These are phyloP conservation scores for Dryas alaskensis DNA, from an alignment of 306 rosid genomes.

Conservation along the genomic window DNA sequence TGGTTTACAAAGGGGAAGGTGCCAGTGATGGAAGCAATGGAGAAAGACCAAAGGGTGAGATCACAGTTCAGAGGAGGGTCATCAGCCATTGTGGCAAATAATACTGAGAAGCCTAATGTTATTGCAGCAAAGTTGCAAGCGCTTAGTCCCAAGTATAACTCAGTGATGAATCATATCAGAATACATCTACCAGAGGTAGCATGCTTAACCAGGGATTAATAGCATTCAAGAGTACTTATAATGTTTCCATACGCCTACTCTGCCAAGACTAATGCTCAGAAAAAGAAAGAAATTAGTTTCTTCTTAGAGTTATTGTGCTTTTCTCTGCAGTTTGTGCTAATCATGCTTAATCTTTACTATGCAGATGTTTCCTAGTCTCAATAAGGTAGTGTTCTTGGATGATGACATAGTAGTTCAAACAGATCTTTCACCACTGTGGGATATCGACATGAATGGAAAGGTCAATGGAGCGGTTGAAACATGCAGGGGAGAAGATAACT, in stretches of 20 bases:
- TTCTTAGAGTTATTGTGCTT: background rate
- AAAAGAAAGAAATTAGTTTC: background rate
- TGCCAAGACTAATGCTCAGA: background rate
- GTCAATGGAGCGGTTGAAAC: constrained; percentile 99
- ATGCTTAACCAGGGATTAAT: background rate
- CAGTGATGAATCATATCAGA: constrained; percentile 93
- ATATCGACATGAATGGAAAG: constrained; percentile 85
- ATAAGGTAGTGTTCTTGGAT: constrained; percentile 91
- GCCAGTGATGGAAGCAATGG: constrained; percentile 98
- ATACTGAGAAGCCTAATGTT: constrained; percentile 73
- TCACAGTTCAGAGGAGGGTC: constrained; percentile 93
- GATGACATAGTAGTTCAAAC: constrained; percentile 95
- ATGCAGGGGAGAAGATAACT: constrained; percentile 85
- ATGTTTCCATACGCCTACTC: background rate
- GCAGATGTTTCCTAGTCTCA: constrained; percentile 93
- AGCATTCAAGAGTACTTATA: background rate
- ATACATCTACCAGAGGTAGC: constrained; percentile 96
- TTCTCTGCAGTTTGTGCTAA: background rate
- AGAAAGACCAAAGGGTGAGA: constrained; percentile 84
- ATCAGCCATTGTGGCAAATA: constrained; percentile 75
- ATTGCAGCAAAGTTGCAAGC: constrained; percentile 96
- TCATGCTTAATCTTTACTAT: constrained; percentile 24
- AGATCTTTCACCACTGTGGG: constrained; percentile 98
- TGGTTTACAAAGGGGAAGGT: constrained; percentile 95
- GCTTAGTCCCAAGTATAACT: constrained; percentile 95